Evolutionary conservation across 1,139 yeast species (phyloP).

Genomic region (Geotrichum candidum): DNA sequence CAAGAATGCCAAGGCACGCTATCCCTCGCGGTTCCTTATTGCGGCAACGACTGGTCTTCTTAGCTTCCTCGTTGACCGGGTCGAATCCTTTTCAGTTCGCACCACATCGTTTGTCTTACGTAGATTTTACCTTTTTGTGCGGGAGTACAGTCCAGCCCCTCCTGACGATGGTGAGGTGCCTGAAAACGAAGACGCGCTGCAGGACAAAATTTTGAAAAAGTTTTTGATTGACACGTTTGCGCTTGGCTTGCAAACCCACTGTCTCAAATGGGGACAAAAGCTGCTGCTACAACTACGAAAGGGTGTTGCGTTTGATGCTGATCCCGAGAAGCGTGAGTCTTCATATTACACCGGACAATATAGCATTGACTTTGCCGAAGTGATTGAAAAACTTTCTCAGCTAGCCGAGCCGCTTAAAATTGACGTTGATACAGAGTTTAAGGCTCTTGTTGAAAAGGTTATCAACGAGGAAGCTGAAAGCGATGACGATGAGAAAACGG

Average conservation of each 20-base stretch:
- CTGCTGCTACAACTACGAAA: constrained; percentile 29
- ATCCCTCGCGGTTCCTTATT: constrained; percentile 74
- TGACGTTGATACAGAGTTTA: constrained; percentile 43
- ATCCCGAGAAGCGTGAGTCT: constrained; percentile 19
- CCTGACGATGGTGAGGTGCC: constrained; percentile 38
- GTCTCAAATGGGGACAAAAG: constrained; percentile 32
- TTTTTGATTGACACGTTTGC: constrained; percentile 45
- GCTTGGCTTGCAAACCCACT: constrained; percentile 34
- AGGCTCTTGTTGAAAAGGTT: constrained; percentile 7
- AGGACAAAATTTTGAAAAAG: constrained; percentile 41
- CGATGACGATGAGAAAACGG: background rate
- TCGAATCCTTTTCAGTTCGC: constrained; percentile 30
- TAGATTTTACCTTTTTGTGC: constrained; percentile 56
- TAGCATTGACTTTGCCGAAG: constrained; percentile 29
- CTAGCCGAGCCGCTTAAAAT: constrained; percentile 59
- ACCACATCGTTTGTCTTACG: constrained; percentile 47
- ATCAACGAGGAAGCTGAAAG: background rate
- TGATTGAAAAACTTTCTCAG: constrained; percentile 44
- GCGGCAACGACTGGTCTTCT: constrained; percentile 56
- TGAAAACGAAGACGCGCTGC: constrained; percentile 32
- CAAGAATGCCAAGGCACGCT: constrained; percentile 51
- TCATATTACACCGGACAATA: constrained; percentile 22
- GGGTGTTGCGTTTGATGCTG: constrained; percentile 22
- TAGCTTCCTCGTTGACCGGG: constrained; percentile 46
- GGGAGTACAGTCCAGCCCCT: constrained; percentile 50